Evolutionary conservation across 352 stramenopile species (phyloP).

Genomic region (Phytophthora sp.): DNA sequence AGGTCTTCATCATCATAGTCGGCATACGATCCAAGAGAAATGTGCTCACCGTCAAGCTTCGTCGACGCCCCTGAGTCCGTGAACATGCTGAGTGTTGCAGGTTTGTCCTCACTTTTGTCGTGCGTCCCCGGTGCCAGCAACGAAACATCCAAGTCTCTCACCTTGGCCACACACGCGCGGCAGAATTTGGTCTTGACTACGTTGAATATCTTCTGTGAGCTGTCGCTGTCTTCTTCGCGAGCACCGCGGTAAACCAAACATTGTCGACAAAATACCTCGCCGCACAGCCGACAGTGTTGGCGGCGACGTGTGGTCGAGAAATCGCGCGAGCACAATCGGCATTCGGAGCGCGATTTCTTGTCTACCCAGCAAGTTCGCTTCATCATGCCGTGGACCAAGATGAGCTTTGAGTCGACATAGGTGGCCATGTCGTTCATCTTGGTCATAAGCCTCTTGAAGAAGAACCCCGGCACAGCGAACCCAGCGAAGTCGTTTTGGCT

Average conservation of each 20-base stretch:
- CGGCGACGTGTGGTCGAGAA: constrained; percentile 64
- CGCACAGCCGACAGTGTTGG: constrained; percentile 79
- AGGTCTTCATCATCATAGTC: constrained; percentile 11
- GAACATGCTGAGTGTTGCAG: constrained; percentile 9
- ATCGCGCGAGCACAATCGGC: constrained; percentile 57
- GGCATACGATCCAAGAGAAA: constrained; percentile 10
- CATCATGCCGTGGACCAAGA: constrained; percentile 51
- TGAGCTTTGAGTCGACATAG: constrained; percentile 59
- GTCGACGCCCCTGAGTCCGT: constrained; percentile 27
- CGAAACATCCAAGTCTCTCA: constrained; percentile 40
- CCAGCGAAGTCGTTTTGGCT: constrained; percentile 55
- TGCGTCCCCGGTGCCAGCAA: constrained; percentile 19
- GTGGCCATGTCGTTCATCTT: constrained; percentile 58
- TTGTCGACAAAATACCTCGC: constrained; percentile 72
- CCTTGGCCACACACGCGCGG: constrained; percentile 51
- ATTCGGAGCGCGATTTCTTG: constrained; percentile 49
- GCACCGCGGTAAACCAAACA: constrained; percentile 58
- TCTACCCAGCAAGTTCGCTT: constrained; percentile 52
- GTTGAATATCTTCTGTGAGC: constrained; percentile 33
- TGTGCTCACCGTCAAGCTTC: constrained; percentile 29
- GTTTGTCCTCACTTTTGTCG: constrained; percentile 10
- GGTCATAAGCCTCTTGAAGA: constrained; percentile 52
- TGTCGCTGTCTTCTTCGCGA: constrained; percentile 13
- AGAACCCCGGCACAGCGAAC: constrained; percentile 34
- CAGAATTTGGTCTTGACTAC: constrained; percentile 69